These are phyloP conservation scores for Triglochin maritima DNA, from an alignment of 106 monocot species.

Conservation along the genomic window DNA sequence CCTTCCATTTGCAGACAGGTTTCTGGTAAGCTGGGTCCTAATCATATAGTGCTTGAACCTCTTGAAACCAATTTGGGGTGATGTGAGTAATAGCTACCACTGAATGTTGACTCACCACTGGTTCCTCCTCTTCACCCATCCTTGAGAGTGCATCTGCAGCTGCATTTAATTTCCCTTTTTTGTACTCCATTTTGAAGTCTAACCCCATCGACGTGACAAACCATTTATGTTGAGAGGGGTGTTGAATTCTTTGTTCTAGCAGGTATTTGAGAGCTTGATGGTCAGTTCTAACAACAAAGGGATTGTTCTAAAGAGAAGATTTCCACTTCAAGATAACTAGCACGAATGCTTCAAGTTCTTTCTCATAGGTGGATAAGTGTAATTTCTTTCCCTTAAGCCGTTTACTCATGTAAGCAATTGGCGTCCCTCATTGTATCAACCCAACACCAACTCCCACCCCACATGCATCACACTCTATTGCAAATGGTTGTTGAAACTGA, in stretches of 20 bases:
- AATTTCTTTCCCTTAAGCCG: neutral
- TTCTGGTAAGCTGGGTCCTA: no score
- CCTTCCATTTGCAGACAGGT: no score
- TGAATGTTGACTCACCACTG: no score
- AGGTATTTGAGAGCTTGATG: neutral
- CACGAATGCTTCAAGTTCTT: neutral
- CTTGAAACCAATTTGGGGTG: no score
- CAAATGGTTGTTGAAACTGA: neutral
- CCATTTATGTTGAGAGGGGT: constrained; percentile 1
- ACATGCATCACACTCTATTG: neutral
- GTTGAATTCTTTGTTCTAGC: constrained; percentile 3
- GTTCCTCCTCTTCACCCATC: neutral
- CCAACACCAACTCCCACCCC: neutral
- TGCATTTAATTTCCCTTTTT: neutral
- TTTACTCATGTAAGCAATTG: neutral
- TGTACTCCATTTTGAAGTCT: constrained; percentile 4
- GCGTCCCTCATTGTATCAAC: neutral
- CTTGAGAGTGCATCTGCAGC: constrained; percentile 7
- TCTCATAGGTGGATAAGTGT: neutral
- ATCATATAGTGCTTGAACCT: no score
- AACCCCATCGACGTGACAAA: neutral
- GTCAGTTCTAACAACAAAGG: neutral
- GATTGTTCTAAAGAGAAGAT: neutral
- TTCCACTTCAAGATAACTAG: neutral
- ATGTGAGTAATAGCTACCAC: no score